phyloP scores from a whole-genome alignment of 306 rosid species.

The Bauhinia variegata region DNA sequence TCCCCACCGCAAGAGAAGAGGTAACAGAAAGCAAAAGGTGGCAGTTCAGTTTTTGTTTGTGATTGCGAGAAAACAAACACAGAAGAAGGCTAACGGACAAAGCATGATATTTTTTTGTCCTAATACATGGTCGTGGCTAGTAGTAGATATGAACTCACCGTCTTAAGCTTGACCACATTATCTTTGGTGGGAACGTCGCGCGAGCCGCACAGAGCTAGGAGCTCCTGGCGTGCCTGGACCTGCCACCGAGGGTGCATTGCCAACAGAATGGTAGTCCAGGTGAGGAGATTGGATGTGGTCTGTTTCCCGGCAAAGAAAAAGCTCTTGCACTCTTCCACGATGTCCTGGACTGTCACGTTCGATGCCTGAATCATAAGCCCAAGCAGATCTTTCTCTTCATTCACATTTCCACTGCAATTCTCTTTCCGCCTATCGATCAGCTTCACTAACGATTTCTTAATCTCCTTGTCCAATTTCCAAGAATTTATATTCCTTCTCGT shows the following conservation, averaged over 20 bases:
- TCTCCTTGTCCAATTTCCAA: constrained; percentile 79
- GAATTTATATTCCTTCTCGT: constrained; percentile 72
- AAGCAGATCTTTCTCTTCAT: constrained; percentile 57
- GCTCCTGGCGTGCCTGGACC: constrained; percentile 89
- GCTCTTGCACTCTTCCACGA: constrained; percentile 95
- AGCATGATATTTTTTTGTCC: constrained; percentile 40
- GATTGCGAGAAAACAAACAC: constrained; percentile 13
- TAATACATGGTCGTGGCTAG: neutral
- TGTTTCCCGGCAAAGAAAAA: constrained; percentile 99
- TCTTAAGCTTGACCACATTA: constrained; percentile 80
- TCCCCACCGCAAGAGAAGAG: constrained; percentile 31
- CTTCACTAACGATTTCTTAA: constrained; percentile 61
- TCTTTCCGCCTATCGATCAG: constrained; percentile 54
- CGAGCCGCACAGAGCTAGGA: constrained; percentile 77
- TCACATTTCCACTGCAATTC: constrained; percentile 4
- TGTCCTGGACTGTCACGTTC: constrained; percentile 73
- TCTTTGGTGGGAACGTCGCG: constrained; percentile 82
- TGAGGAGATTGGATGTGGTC: constrained; percentile 96
- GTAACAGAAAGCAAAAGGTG: constrained; percentile 47
- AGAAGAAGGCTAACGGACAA: constrained; percentile 48
- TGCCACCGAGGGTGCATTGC: constrained; percentile 99
- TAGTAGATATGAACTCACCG: constrained; percentile 48
- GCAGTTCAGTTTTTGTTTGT: constrained; percentile 6
- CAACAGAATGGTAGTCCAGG: constrained; percentile 92
- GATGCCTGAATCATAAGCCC: constrained; percentile 87